Evolutionary conservation across 331 rosid genomes (phyloP).

Genomic region (Prunus yedoensis): DNA sequence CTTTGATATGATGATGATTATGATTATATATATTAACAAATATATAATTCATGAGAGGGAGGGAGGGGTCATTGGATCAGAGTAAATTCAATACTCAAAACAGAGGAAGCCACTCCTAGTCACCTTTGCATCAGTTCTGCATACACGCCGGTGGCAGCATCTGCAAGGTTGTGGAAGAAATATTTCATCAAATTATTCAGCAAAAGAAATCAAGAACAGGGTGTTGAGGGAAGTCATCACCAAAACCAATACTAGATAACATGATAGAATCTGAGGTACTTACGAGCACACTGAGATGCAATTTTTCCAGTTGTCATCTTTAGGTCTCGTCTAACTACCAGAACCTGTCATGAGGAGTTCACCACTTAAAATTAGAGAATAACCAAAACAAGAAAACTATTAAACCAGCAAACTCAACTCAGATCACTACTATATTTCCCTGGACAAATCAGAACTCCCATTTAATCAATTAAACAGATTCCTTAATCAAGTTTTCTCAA

Average conservation of each 20-base stretch:
- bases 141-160: slow-evolving; percentile 93
- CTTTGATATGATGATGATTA: background rate
- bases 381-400: slow-evolving; percentile 6
- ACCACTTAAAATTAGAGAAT: slow-evolving; percentile 28
- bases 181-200: slow-evolving; percentile 6
- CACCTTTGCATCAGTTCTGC: slow-evolving; percentile 81
- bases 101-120: background rate
- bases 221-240: background rate
- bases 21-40: too few species aligned
- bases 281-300: slow-evolving; percentile 99
- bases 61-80: background rate
- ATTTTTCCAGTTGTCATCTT: slow-evolving; percentile 93
- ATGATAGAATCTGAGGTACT: slow-evolving; percentile 30
- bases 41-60: too few species aligned
- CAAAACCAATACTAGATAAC: background rate
- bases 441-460: background rate
- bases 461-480: background rate
- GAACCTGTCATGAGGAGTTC: slow-evolving; percentile 51
- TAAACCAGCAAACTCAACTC: background rate
- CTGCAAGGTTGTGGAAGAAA: slow-evolving; percentile 39
- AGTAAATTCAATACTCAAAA: background rate
- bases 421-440: background rate
- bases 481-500: background rate
- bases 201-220: slow-evolving; percentile 7
- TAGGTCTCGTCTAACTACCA: slow-evolving; percentile 85